phyloP scores from a whole-genome alignment of 2,329 filamentous ascomycete species.

The Annulohypoxylon truncatum region DNA sequence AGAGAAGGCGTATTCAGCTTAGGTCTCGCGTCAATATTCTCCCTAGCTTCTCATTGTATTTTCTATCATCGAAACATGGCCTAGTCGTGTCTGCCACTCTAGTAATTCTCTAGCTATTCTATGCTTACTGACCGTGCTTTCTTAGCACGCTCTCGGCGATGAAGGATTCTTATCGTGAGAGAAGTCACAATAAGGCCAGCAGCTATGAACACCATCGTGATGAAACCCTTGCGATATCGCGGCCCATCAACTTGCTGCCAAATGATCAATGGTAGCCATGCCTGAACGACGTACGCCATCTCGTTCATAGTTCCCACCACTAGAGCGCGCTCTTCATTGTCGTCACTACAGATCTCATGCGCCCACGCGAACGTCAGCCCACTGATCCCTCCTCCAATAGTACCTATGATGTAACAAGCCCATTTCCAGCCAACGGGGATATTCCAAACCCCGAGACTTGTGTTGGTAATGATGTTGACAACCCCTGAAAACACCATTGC shows the following conservation, averaged over 20 bases:
- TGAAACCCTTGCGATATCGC: slow-evolving; percentile 69
- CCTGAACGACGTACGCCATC: slow-evolving; percentile 75
- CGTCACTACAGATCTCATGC: slow-evolving; percentile 61
- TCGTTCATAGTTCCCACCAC: slow-evolving; percentile 76
- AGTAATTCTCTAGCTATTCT: slow-evolving; percentile 18
- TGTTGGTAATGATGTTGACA: slow-evolving; percentile 56
- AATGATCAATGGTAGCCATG: slow-evolving; percentile 74
- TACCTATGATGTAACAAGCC: slow-evolving; percentile 69
- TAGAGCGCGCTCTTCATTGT: slow-evolving; percentile 73
- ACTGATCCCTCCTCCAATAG: slow-evolving; percentile 62
- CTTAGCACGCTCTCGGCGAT: slow-evolving; percentile 55
- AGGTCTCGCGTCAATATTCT: neutral
- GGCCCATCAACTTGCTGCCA: slow-evolving; percentile 75
- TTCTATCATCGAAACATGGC: neutral
- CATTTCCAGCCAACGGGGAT: slow-evolving; percentile 69
- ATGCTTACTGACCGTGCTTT: slow-evolving; percentile 29
- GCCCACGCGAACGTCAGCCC: slow-evolving; percentile 62
- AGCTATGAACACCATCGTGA: slow-evolving; percentile 64
- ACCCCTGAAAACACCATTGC: slow-evolving; percentile 67
- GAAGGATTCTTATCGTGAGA: slow-evolving; percentile 59
- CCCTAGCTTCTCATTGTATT: neutral
- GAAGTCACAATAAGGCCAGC: slow-evolving; percentile 62
- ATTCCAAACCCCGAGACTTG: slow-evolving; percentile 57
- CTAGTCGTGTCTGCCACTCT: neutral
- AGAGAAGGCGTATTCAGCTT: neutral